Percentiles rank a stretch among this genome's conserved stretches.
phyloP scores from a whole-genome alignment of 345 rosid species.

The Salix suchowensis region DNA sequence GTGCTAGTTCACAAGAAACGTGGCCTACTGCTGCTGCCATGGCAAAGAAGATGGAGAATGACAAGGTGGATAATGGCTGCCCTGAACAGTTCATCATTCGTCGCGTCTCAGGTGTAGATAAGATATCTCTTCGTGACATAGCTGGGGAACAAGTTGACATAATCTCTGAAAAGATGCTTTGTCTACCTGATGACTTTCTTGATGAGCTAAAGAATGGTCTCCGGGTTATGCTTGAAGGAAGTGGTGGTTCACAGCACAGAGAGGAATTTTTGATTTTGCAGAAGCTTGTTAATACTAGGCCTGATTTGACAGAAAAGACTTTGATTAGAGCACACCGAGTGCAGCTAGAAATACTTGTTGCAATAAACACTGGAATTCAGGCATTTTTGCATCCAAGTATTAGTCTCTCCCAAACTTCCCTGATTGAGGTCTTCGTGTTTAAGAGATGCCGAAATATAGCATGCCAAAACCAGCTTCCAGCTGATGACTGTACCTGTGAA shows the following conservation, averaged over 20 bases:
- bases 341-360: constrained; percentile 87
- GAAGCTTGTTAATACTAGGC: constrained; percentile 69
- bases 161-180: constrained; percentile 70
- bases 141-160: constrained; percentile 83
- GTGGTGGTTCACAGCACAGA: constrained; percentile 69
- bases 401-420: constrained; percentile 76
- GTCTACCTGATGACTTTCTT: constrained; percentile 63
- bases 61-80: constrained; percentile 59
- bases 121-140: constrained; percentile 70
- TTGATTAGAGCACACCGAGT: constrained; percentile 71
- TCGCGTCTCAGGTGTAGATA: constrained; percentile 61
- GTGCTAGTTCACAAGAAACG: constrained; percentile 93
- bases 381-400: constrained; percentile 84
- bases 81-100: constrained; percentile 64
- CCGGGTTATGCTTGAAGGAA: constrained; percentile 75
- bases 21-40: constrained; percentile 77
- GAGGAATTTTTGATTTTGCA: constrained; percentile 77
- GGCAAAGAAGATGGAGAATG: constrained; percentile 65
- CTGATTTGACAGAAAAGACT: constrained; percentile 78
- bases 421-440: constrained; percentile 79
- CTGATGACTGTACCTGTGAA: constrained; percentile 84
- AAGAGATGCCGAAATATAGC: constrained; percentile 92
- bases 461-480: constrained; percentile 84
- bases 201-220: constrained; percentile 81
- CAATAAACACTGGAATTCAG: constrained; percentile 83